Conservation (phyloP, 2,329 filamentous ascomycete species). For the Claviceps sp. region DNA sequence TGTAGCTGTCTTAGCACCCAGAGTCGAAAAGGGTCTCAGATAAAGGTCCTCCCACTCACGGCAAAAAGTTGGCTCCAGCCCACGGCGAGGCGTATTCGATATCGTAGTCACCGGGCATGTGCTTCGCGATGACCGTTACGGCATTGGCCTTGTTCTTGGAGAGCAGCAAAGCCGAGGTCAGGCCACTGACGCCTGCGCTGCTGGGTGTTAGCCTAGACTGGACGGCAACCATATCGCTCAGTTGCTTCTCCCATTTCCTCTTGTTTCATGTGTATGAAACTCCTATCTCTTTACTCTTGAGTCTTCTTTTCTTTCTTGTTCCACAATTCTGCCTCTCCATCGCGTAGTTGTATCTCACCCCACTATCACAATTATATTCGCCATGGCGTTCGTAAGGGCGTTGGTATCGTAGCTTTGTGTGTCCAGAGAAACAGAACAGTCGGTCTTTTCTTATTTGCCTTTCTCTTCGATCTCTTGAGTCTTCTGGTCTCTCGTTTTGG, state of each 20-base stretch:
- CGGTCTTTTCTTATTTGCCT: no score
- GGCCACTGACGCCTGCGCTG: conserved; percentile 37
- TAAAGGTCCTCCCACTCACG: conserved; percentile 32
- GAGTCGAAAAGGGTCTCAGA: no score
- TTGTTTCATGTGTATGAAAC: no score
- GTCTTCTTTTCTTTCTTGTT: no score
- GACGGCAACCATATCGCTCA: neutral
- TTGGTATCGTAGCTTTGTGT: no score
- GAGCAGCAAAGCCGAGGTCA: conserved; percentile 36
- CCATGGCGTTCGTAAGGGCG: neutral
- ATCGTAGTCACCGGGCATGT: conserved; percentile 89
- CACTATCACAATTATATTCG: conserved; percentile 12
- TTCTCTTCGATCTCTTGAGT: no score
- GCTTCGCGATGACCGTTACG: conserved; percentile 65
- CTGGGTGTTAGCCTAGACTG: neutral
- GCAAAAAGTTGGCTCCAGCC: conserved; percentile 71
- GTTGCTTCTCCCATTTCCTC: neutral
- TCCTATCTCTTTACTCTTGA: no score
- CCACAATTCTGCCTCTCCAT: no score
- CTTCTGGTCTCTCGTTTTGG: no score
- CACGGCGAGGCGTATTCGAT: conserved; percentile 83
- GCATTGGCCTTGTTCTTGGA: conserved; percentile 29
- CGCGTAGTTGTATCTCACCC: conserved; percentile 16
- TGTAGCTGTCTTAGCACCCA: conserved; percentile 10
- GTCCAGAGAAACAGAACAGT: no score